phyloP scores from a whole-genome alignment of 2,329 filamentous ascomycete genomes.

The Aspergillus sp. region DNA sequence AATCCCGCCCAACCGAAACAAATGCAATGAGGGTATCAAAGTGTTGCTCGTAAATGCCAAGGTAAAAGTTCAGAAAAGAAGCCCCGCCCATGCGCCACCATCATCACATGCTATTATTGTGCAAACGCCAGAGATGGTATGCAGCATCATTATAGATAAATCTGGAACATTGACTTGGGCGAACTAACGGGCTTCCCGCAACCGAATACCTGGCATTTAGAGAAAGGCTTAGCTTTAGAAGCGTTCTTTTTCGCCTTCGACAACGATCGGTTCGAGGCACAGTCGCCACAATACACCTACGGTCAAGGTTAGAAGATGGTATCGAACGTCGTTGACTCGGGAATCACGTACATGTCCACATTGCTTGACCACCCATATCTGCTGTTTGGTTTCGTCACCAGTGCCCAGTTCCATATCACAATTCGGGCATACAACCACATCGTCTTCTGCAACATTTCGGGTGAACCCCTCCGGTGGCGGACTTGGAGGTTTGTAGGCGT shows the following conservation, averaged over 20 bases:
- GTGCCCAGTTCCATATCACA: slow-evolving; percentile 82
- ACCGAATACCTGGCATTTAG: slow-evolving; percentile 45
- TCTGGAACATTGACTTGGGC: slow-evolving; percentile 47
- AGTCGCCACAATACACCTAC: slow-evolving; percentile 53
- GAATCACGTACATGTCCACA: slow-evolving; percentile 79
- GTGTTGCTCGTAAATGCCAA: slow-evolving; percentile 2
- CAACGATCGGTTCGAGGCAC: slow-evolving; percentile 42
- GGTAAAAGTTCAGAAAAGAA: slow-evolving; percentile 12
- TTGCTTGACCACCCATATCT: slow-evolving; percentile 87
- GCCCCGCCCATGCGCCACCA: slow-evolving; percentile 18
- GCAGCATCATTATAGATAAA: slow-evolving; percentile 44
- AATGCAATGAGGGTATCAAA: slow-evolving; percentile 25
- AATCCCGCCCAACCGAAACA: slow-evolving; percentile 3
- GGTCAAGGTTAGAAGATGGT: slow-evolving; percentile 13
- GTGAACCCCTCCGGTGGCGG: slow-evolving; percentile 76
- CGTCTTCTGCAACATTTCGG: slow-evolving; percentile 69
- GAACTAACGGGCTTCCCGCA: slow-evolving; percentile 44
- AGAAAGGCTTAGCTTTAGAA: slow-evolving; percentile 41
- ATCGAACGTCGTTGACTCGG: neutral
- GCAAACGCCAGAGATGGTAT: neutral
- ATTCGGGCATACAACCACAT: slow-evolving; percentile 78
- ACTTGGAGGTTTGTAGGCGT: slow-evolving; percentile 62
- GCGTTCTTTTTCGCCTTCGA: slow-evolving; percentile 37
- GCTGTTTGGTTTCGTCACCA: slow-evolving; percentile 69
- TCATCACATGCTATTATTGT: slow-evolving; percentile 21